Base-by-base conservation (phyloP, 345 rosid species). In the Ceriops tagal region DNA sequence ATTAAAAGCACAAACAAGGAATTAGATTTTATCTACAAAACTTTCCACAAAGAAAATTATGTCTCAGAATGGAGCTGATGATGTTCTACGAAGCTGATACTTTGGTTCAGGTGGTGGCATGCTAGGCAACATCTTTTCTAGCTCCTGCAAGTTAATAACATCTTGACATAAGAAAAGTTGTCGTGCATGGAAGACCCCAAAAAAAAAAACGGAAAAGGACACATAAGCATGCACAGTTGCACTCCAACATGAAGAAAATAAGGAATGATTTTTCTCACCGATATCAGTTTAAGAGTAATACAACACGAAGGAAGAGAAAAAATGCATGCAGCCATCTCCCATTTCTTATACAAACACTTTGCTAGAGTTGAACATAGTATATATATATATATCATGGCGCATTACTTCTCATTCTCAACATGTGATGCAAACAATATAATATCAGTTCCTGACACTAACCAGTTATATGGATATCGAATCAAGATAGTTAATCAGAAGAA, bases 61-160 rank as follows among this genome's bases (percentile, higher is more conserved):
- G 60, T 63, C 68, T 63, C 68, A 78, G 77, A 78, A 65, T 56
- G 77, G 72, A 15, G 75, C 71, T 53, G 81, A 78, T 7, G 81
- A 18, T 13, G 81, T 78, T 70, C 81, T 69, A 47, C 81, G 81
- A 27, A 78, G 81, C 64, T 78, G 81, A 62, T 78, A 73, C 58
- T 66, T 78, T 1, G 81, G 81, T 28, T 78, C 72, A 16, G 81
- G 74, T n/a, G 65, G 49, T 3, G 71, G 77, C 22, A 51, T 32
- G 22, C 62, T 24, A 28, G 77, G 81, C 74, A 73, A 61, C 68
- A 70, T 39, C 51, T 65, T 65, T 58, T 77, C 81, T 32, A 77
- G 60, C 49, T 77, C 77, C 81, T 77, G 67, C 68, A 64, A 59
- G 5, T 61, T 13, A 13, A 26, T 60, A 59, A 21, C 11, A 34